Conservation (phyloP, 1,284 basidiomycete species). For the Ceratobasidium sp. region DNA sequence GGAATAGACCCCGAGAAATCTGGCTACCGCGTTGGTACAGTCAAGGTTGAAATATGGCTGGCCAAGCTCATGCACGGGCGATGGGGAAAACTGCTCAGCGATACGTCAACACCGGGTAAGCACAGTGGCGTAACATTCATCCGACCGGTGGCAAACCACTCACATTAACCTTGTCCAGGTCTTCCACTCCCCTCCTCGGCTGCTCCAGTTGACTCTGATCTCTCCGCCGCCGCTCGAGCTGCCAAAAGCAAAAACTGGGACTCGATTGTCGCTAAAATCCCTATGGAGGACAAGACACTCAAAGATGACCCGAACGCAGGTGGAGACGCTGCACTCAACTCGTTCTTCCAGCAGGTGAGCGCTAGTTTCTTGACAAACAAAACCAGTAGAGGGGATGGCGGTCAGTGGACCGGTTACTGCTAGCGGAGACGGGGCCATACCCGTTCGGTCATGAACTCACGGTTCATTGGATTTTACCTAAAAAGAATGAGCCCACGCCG, state of each 20-base stretch:
- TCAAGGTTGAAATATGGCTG: constrained; percentile 82
- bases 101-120: constrained; percentile 12
- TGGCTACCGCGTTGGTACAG: constrained; percentile 74
- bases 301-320: constrained; percentile 83
- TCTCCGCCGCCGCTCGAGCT: constrained; percentile 11
- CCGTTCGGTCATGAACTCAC: not conserved
- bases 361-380: constrained; percentile 49
- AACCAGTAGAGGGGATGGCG: not conserved
- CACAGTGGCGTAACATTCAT: constrained; percentile 36
- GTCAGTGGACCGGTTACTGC: not conserved
- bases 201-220: constrained; percentile 18
- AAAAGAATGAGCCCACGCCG: not conserved
- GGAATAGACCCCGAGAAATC: constrained; percentile 73
- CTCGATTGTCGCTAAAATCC: constrained; percentile 66
- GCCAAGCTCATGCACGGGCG: constrained; percentile 67
- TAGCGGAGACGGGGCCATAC: not conserved
- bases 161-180: constrained; percentile 42
- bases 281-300: constrained; percentile 63
- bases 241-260: constrained; percentile 80
- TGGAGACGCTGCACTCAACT: constrained; percentile 77
- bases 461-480: not conserved
- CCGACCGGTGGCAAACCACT: constrained; percentile 45
- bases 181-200: not conserved
- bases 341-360: constrained; percentile 72
- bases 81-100: constrained; percentile 72